Percentiles rank a stretch among this genome's conserved stretches.
phyloP scores from a whole-genome alignment of 2,329 filamentous ascomycete genomes.

The Endocalyx cinctus region DNA sequence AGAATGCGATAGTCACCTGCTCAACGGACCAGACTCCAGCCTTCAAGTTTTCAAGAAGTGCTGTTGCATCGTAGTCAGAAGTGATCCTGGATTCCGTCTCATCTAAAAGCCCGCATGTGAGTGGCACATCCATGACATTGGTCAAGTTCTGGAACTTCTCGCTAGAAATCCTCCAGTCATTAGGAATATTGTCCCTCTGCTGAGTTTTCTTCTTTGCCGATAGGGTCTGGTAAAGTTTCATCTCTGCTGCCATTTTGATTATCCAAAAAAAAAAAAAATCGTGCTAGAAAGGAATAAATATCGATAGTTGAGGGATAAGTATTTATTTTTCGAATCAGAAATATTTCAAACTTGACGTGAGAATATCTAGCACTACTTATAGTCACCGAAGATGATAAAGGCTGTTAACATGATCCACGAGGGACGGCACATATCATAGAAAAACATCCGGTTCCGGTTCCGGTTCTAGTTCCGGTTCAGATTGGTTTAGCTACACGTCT shows the following conservation, averaged over 20 bases:
- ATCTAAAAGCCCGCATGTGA: constrained; percentile 8
- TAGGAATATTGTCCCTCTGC: constrained; percentile 15
- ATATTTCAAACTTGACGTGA: neutral
- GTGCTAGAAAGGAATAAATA: neutral
- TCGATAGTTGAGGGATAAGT: neutral
- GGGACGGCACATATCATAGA: neutral
- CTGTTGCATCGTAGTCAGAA: constrained; percentile 10
- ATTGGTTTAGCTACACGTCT: too few species aligned
- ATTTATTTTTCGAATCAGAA: neutral
- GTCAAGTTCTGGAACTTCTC: constrained; percentile 5
- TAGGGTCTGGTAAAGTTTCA: constrained; percentile 12
- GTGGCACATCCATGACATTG: constrained; percentile 17
- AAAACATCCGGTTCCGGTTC: neutral
- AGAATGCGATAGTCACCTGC: constrained; percentile 37
- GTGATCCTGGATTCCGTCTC: constrained; percentile 10
- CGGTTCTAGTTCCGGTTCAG: neutral
- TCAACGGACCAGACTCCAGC: constrained; percentile 10
- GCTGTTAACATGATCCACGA: neutral
- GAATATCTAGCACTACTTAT: too few species aligned
- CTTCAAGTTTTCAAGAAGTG: constrained; percentile 8
- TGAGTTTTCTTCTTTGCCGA: constrained; percentile 15
- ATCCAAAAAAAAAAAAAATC: neutral
- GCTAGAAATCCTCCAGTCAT: constrained; percentile 12
- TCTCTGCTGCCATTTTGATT: constrained; percentile 10
- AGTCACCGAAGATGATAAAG: neutral